Evolutionary conservation across 805 yeast genomes (phyloP), one percentile per base, ranked within the genome.

Genomic region (Saccharomyces kudriavzevii): DNA sequence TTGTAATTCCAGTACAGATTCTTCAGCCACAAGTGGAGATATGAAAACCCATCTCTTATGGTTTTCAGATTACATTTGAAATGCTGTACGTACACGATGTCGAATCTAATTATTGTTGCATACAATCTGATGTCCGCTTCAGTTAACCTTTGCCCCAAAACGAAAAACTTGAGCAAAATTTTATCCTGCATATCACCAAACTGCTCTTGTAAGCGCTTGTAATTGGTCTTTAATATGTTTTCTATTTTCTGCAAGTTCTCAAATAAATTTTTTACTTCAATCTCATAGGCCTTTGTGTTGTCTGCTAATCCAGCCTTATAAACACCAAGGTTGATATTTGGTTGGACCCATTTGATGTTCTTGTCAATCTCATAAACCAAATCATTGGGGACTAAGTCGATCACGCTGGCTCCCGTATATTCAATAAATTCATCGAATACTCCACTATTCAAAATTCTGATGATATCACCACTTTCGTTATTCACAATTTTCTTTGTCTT

Each of bases 371-470:
- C 11, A 17, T 35, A 4, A 5, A 35, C n/a, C 20, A 35, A 17
- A n/a, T n/a, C 10, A 35, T 35, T 9, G 22, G 40, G 20, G n/a
- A 35, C 35, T n/a, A 35, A 10, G 5, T 35, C 22, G 10, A n/a
- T 35, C 3, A 35, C 40, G 40, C 14, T 30, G 58, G 80, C 71
- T 9, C 71, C 68, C 20, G 69, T 75, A 6, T 17, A 1, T 58
- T 77, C 78, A 13, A 13, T 13, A 30, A 30, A 30, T 30, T 30
- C 35, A 35, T 35, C 22, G n/a, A 35, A n/a, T 6, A 35, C 22
- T 9, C 22, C 22, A 17, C 40, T 35, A 8, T 35, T 35, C 6
- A 35, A 35, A n/a, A 17, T 17, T 31, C 40, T 35, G 20, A 35
- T 35, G 22, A 35, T 6, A 35, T 17, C 40, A 17, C 40, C 22